phyloP scores from a whole-genome alignment of 2,329 filamentous ascomycete species.

The Diaporthe sp. region DNA sequence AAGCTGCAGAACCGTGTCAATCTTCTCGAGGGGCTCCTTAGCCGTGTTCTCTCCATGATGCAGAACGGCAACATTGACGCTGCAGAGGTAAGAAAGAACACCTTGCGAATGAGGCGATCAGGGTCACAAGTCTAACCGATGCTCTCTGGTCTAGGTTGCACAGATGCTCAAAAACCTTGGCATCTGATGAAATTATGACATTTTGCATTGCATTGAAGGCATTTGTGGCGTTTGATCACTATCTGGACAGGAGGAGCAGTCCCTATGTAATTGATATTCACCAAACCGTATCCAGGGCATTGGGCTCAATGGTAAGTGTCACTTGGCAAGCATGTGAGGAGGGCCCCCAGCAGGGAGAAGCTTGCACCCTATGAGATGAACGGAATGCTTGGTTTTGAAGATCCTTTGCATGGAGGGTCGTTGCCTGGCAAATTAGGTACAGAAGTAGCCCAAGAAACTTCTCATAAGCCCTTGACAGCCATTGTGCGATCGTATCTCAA shows the following conservation, averaged over 20 bases:
- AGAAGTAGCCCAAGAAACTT: neutral
- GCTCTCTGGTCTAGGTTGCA: neutral
- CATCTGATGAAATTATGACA: neutral
- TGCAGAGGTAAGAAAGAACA: neutral
- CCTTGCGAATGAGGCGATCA: too few relatives aligned
- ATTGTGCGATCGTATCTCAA: constrained; percentile 51
- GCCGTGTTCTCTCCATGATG: neutral
- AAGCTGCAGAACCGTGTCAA: neutral
- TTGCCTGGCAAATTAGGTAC: neutral
- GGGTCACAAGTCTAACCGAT: neutral
- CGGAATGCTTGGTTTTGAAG: neutral
- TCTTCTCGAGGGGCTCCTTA: neutral
- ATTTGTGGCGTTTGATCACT: neutral
- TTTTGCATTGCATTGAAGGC: neutral
- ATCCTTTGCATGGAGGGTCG: neutral
- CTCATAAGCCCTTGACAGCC: neutral
- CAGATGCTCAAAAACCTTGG: neutral
- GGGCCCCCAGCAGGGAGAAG: too few relatives aligned
- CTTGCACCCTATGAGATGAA: neutral
- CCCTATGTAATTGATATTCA: neutral
- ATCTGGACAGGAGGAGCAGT: too few relatives aligned
- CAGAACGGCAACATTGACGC: constrained; percentile 11
- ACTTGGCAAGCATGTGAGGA: too few relatives aligned
- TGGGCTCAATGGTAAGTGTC: neutral
- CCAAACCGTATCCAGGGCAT: neutral